Evolutionary conservation across 208 protist genomes (phyloP), one percentile per base, ranked within the genome.

Genomic region (Kentomonas sorsogonicus): DNA sequence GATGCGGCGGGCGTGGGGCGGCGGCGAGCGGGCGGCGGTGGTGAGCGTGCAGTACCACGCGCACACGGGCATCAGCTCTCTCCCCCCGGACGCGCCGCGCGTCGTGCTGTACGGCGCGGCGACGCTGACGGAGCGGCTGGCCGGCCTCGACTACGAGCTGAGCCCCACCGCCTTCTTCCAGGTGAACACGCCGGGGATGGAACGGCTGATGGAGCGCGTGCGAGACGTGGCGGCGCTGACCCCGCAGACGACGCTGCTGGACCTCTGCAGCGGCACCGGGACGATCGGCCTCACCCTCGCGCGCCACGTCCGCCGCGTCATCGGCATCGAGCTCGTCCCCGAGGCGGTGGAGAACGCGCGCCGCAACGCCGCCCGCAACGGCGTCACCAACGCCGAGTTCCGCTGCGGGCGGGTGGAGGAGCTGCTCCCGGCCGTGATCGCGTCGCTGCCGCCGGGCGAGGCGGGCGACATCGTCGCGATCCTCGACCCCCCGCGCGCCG

Each of bases 201-300:
- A 98, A 45, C 18, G 62, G 2, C 72, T 98, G 62, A 82, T 98
- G 29, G 47, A 60, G 16, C 84, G 83, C 48, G 77, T 96, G 25
- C 53, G 56, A 18, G 72, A 83, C 23, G 73, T 80, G 25, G 87
- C 85, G 11, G 72, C 75, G 39, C 69, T 93, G 4, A 66, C 18
- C 11, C 29, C 59, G 9, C 67, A 16, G 34, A 93, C 81, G 22
- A 82, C 83, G 13, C 77, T 98, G n/a, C 70, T 98, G 13, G 96
- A 98, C 67, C 74, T 98, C 40, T 98, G 96, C 68, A 97, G 94
- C 60, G 96, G 96, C 20, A 97, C 94, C 2, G 96, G 96, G 18
- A 97, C 95, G 9, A 98, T 98, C 60, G 96, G 96, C 5, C 67
- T 97, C 15, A 84, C 72, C 13, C 72, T 97, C 20, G 72, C 89